Percentiles rank a stretch among this genome's conserved stretches.
Conservation (phyloP, 495 filamentous ascomycete species). For the Oidiodendron maius region DNA sequence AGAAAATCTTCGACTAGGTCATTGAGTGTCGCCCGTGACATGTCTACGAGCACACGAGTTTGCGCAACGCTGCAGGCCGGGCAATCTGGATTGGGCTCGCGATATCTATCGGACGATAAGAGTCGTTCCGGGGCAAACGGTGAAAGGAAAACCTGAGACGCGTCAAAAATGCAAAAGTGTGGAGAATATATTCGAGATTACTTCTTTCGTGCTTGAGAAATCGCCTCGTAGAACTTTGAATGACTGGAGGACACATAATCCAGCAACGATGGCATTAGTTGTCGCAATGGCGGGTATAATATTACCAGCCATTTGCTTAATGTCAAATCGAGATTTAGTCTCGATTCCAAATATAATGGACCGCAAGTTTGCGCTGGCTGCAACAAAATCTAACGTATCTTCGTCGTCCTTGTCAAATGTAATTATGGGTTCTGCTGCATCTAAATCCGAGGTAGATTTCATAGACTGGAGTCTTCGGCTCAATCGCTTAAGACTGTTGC, state of each 20-base stretch:
- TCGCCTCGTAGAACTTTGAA: conserved; percentile 85
- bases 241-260: conserved; percentile 86
- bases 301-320: conserved; percentile 98
- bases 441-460: conserved; percentile 43
- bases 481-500: conserved; percentile 61
- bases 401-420: conserved; percentile 96
- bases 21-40: conserved; percentile 68
- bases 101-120: conserved; percentile 63
- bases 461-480: conserved; percentile 63
- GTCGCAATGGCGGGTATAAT: conserved; percentile 99
- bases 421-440: conserved; percentile 54
- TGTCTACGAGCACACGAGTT: conserved; percentile 58
- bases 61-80: conserved; percentile 74
- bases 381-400: conserved; percentile 93
- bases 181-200: conserved; percentile 2
- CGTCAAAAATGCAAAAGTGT: background rate
- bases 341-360: conserved; percentile 84
- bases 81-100: conserved; percentile 73
- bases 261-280: conserved; percentile 93
- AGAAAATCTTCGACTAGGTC: conserved; percentile 76
- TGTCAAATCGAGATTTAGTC: conserved; percentile 84
- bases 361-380: conserved; percentile 81
- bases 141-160: conserved; percentile 66
- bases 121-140: conserved; percentile 73
- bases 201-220: conserved; percentile 31